Evolutionary conservation across 169 alveolate species (phyloP), one percentile per base, ranked within the genome.

Genomic region (Plasmodium vinckei): DNA sequence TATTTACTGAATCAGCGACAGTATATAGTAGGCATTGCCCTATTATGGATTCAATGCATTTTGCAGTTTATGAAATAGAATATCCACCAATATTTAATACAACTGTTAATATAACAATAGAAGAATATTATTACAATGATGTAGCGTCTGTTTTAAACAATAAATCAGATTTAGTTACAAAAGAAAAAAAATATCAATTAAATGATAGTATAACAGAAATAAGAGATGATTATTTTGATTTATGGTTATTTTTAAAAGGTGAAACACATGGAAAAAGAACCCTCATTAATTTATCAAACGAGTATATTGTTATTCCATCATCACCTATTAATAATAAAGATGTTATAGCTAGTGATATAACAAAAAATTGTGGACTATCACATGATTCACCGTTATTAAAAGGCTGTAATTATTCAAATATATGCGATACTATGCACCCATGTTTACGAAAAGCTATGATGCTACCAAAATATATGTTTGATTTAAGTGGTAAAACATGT

Each of bases 81-180:
- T 82, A 82, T 39, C 90, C 90, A 3, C 90, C 90, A n/a, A 67
- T 82, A 33, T 82, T 82, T 82, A 82, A 82, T 25, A 82, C 90
- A 33, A 51, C 21, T 42, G 82, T 82, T 0, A 71, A 82, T 56
- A 82, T 82, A 54, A 82, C 90, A 54, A 21, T 82, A 60, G 84
- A 82, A 27, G 90, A 82, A 19, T 82, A 82, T 82, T 19, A 70
- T 2, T 82, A 82, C 56, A 71, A 82, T 82, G 90, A 82, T 67
- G 82, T 82, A 21, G 17, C 71, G 5, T 44, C 72, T 67, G 71
- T 82, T 54, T 56, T 68, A 33, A 67, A 51, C 12, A 82, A 82
- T 4, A 82, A 68, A 27, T 39, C 67, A 7, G 90, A 82, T 82
- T 82, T 82, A 15, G 90, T 82, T 13, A 82, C 71, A 15, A 82